These are phyloP conservation scores for Przewalskia tangutica DNA, from an alignment of 257 asterid species.

Conservation along the genomic window DNA sequence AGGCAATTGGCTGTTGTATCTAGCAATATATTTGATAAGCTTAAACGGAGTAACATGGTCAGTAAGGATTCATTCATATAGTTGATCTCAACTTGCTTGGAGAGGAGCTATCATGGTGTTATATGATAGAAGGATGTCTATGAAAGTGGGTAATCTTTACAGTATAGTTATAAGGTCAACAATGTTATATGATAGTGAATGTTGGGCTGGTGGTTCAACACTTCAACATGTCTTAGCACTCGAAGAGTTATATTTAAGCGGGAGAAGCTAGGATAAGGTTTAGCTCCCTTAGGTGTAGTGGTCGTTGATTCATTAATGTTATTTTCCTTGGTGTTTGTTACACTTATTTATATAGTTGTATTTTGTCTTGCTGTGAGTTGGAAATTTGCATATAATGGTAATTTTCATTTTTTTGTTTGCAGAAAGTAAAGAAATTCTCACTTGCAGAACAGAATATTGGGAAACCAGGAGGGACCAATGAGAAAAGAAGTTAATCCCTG, in stretches of 20 bases:
- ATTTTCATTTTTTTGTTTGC: neutral
- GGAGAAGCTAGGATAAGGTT: neutral
- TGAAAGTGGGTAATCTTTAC: neutral
- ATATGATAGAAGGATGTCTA: neutral
- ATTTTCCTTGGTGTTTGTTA: neutral
- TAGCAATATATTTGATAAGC: neutral
- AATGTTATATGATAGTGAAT: neutral
- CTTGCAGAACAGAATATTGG: constrained; percentile 12
- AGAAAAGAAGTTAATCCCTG: constrained; percentile 1
- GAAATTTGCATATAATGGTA: neutral
- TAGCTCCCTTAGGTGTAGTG: neutral
- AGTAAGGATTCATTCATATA: neutral
- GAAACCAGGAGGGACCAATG: neutral
- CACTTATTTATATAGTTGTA: neutral
- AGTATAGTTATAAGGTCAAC: neutral
- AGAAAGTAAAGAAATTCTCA: constrained; percentile 32
- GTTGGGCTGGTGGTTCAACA: neutral
- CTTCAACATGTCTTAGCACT: neutral
- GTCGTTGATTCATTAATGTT: neutral
- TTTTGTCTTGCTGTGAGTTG: neutral
- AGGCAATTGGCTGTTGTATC: neutral
- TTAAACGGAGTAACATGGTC: neutral
- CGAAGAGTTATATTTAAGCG: neutral
- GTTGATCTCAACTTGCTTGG: neutral
- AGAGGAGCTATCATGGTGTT: neutral